Base-by-base conservation (phyloP, 2,329 filamentous ascomycete species). In the Calonectria hongkongensis region DNA sequence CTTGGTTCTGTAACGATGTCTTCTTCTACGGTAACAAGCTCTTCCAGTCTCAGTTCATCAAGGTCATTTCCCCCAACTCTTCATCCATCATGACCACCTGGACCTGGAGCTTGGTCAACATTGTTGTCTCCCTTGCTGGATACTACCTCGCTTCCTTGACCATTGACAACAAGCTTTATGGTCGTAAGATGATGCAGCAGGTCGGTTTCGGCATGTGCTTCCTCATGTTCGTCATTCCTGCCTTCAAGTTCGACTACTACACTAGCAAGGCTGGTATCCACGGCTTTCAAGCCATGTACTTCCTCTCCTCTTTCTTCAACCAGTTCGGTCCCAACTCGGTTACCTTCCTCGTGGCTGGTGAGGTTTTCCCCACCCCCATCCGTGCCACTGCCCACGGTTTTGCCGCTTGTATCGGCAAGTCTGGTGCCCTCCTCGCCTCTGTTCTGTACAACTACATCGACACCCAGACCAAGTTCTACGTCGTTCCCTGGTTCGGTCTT, bases 1-100 rank as follows among this genome's bases (percentile, higher is more conserved):
- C 92, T 43, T 98, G 96, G 96, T 98, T 96, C 85, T 94, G 93
- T 87, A 98, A 98, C 85, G 96, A 98, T 82, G 94, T 98, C 77
- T 98, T 98, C 90, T 98, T 98, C 89, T 98, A 98, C 87, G 96
- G 96, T 79, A 98, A 98, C 93, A 98, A 98, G 90, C 93, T 98
- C 67, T 98, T 98, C 90, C 96, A 98, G 86, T 91, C 90, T 74
- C 91, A 96, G 82, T 98, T 98, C 86, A 98, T 98, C 86, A 88
- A 87, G 39, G 94, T 97, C 81, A 93, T 98, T 78, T 94, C 92
- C 68, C 89, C 92, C 66, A 85, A 89, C 76, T 90, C 91, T 75
- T 85, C 88, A 43, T 95, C 94, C 9, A 91, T 98, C 83, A 94
- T 98, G 91, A 93, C 92, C 41, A 93, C 90, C 73, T 98, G 96